phyloP scores from a whole-genome alignment of 75 land plant species.

The Pseudotsuga menziesii region DNA sequence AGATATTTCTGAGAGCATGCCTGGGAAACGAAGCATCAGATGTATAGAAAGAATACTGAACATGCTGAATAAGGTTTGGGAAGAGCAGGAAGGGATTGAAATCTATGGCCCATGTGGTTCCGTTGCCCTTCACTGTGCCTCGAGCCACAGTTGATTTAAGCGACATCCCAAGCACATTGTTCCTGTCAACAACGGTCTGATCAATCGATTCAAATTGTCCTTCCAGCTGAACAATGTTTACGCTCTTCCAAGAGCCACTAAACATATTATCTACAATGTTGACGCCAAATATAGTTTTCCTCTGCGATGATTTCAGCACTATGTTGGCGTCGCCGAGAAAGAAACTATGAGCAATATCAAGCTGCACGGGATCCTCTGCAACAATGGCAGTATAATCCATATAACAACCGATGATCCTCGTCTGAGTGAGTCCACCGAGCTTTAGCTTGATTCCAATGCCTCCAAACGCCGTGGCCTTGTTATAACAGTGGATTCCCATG shows the following conservation, averaged over 20 bases:
- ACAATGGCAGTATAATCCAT: slow-evolving; percentile 78
- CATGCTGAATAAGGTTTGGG: slow-evolving; percentile 53
- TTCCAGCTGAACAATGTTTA: slow-evolving; percentile 45
- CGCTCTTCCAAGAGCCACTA: slow-evolving; percentile 33
- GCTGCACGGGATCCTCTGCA: slow-evolving; percentile 79
- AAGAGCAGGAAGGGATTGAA: slow-evolving; percentile 50
- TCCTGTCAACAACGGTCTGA: slow-evolving; percentile 58
- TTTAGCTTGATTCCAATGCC: slow-evolving; percentile 66
- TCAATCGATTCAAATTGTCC: slow-evolving; percentile 45
- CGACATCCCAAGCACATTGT: slow-evolving; percentile 63
- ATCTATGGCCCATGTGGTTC: slow-evolving; percentile 55
- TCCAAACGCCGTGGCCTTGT: slow-evolving; percentile 80
- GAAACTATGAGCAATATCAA: slow-evolving; percentile 51
- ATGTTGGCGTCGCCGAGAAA: slow-evolving; percentile 75
- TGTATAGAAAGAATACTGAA: slow-evolving; percentile 57
- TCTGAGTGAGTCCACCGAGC: slow-evolving; percentile 61
- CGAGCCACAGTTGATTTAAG: slow-evolving; percentile 62
- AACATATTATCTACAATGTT: slow-evolving; percentile 73
- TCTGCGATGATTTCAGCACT: slow-evolving; percentile 39
- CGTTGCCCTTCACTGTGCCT: slow-evolving; percentile 32
- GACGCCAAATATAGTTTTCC: slow-evolving; percentile 29
- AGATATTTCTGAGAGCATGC: slow-evolving; percentile 43
- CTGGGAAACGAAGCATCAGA: slow-evolving; percentile 20
- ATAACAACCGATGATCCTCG: slow-evolving; percentile 67
- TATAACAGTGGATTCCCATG: slow-evolving; percentile 75